Evolutionary conservation across 305 asterid species (phyloP), one percentile per base, ranked within the genome.

Genomic region (Fraxinus baroniana): DNA sequence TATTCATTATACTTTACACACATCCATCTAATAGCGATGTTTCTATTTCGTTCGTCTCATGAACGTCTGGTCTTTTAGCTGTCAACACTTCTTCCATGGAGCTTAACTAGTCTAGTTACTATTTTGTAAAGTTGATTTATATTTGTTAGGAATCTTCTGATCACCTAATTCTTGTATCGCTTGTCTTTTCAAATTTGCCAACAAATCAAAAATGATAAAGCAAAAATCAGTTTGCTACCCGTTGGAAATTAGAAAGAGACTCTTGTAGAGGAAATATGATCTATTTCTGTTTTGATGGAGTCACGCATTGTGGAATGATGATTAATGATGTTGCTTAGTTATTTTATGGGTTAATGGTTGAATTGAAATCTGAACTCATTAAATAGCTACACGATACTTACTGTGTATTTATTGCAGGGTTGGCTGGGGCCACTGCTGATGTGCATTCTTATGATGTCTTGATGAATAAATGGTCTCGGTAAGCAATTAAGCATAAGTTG

Each of bases 381-480:
- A 35, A 30, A 7, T 80, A 79, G 37, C 75, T 75, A 49, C 83
- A 77, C 81, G 75, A 85, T 15, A 24, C 79, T 72, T 88, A 81
- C 71, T 20, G 71, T 20, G 71, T 60, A 20, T 60, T 28, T 8
- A 76, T 87, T 90, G 88, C 95, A 97, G 99, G 99, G 78, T 88
- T 97, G 84, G 98, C 99, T 0, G 98, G 99, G 75, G 99, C 99
- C 36, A 97, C 99, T 15, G 99, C 99, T 60, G 99, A 96, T 88
- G 97, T 93, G 81, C 99, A 96, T 85, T 89, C 93, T 86, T 96
- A 96, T 81, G 98, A 93, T 79, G 98, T 94, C 55, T 87, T 94
- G 89, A 86, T 95, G 70, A 91, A 94, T 88, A 96, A 96, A 86
- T 96, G 99, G 99, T 90, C 98, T 79, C 90, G 98, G 99, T 94